These are phyloP conservation scores for Arabidopsis lyrata DNA, from an alignment of 441 rosid genomes.

Conservation along the genomic window DNA sequence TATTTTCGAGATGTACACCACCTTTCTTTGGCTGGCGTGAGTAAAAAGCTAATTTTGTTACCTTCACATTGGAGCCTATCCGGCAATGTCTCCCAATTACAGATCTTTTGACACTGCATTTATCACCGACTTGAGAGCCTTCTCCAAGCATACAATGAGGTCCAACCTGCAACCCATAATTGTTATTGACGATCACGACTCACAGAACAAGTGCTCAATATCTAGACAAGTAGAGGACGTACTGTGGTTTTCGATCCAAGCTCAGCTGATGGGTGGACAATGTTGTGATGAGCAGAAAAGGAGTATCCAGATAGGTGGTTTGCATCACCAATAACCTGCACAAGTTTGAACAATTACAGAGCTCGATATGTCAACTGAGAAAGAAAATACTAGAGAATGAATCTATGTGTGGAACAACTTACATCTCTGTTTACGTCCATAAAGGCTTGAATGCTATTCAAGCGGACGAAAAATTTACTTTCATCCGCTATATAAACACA, in stretches of 20 bases:
- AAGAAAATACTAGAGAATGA: conserved; percentile 9
- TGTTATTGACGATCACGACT: conserved; percentile 9
- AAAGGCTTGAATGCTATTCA: conserved; percentile 91
- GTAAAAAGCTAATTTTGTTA: conserved; percentile 40
- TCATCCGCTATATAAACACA: conserved; percentile 88
- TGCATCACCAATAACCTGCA: conserved; percentile 85
- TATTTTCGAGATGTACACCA: not conserved
- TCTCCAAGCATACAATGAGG: conserved; percentile 93
- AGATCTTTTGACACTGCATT: conserved; percentile 94
- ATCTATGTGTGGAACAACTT: conserved; percentile 48
- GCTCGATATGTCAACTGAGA: conserved; percentile 2
- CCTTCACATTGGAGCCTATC: conserved; percentile 98
- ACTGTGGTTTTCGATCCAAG: conserved; percentile 93
- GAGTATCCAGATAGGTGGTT: conserved; percentile 87
- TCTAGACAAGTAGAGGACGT: conserved; percentile 32
- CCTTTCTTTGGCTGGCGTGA: not conserved
- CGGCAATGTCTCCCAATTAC: conserved; percentile 95
- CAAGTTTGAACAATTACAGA: conserved; percentile 28
- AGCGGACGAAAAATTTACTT: conserved; percentile 73
- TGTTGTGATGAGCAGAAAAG: conserved; percentile 79
- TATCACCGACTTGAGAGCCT: conserved; percentile 95
- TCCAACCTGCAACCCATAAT: conserved; percentile 70
- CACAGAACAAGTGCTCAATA: not conserved
- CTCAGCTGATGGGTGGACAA: conserved; percentile 79
- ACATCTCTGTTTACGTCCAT: conserved; percentile 92